A percentile compares a stretch with the other conserved stretches of the same genome.
phyloP scores from a whole-genome alignment of 345 rosid species.

The Euphorbia pulcherrima region DNA sequence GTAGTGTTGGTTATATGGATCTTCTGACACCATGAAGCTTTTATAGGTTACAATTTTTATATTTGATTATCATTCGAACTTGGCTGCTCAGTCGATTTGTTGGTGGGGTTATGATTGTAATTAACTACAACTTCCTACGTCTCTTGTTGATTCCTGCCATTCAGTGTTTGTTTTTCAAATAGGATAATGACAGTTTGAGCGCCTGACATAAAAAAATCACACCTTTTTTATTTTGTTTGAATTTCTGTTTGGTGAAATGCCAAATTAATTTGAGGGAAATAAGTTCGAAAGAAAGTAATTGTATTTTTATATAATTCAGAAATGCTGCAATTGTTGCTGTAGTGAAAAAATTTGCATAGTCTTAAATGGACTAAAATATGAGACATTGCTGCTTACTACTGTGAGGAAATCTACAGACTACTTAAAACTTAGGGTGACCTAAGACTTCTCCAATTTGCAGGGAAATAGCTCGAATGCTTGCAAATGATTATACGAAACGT shows the following conservation, averaged over 20 bases:
- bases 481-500: slow-evolving; percentile 75
- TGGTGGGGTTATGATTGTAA: background rate
- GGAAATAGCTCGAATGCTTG: slow-evolving; percentile 89
- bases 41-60: too few species aligned
- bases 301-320: background rate
- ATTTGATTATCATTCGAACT: too few species aligned
- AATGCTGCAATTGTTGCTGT: background rate
- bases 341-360: too few species aligned
- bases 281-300: background rate
- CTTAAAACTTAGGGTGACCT: background rate
- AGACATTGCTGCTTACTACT: background rate
- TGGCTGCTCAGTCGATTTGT: background rate
- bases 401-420: background rate
- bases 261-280: background rate
- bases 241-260: background rate
- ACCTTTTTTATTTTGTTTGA: background rate
- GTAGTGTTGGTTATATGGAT: too few species aligned
- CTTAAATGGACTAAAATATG: background rate
- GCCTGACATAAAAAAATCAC: background rate
- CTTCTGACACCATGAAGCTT: too few species aligned
- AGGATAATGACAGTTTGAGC: background rate
- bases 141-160: background rate
- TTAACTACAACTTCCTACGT: background rate
- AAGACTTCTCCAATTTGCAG: slow-evolving; percentile 34
- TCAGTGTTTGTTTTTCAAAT: background rate